Evolutionary conservation across 306 rosid species (phyloP).

Genomic region (Chamaecrista fasciculata): DNA sequence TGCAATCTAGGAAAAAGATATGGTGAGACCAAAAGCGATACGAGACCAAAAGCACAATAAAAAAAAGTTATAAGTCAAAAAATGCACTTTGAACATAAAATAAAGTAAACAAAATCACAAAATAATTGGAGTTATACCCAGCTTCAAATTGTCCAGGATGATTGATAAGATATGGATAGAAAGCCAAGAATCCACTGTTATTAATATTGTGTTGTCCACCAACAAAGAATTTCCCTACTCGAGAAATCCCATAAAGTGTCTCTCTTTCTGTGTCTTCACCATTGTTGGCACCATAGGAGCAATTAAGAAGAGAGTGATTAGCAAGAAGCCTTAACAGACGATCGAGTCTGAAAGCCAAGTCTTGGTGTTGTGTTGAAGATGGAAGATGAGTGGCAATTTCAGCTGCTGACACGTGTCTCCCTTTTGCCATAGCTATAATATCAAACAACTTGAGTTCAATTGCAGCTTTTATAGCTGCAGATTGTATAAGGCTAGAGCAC

Average conservation of each 20-base stretch:
- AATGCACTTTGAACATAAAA: too few species aligned
- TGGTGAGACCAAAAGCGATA: too few species aligned
- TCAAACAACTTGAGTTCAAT: background rate
- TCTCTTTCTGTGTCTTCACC: background rate
- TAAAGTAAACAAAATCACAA: background rate
- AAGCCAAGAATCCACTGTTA: background rate
- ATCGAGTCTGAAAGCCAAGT: background rate
- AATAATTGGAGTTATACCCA: background rate
- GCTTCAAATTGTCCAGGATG: background rate
- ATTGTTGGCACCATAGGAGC: background rate
- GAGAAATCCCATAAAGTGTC: background rate
- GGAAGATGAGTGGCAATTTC: conserved; percentile 1
- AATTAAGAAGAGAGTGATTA: background rate
- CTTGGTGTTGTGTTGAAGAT: background rate
- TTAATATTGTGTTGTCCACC: background rate
- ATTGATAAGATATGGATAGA: background rate
- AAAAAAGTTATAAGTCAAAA: too few species aligned
- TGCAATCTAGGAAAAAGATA: too few species aligned
- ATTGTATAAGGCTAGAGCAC: background rate
- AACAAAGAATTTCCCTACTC: background rate
- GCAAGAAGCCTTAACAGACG: background rate
- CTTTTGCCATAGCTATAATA: background rate
- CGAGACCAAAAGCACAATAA: too few species aligned
- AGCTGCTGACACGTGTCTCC: background rate
- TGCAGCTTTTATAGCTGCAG: background rate